Evolutionary conservation across 208 protist genomes (phyloP).

Genomic region (Porcisia hertigi): DNA sequence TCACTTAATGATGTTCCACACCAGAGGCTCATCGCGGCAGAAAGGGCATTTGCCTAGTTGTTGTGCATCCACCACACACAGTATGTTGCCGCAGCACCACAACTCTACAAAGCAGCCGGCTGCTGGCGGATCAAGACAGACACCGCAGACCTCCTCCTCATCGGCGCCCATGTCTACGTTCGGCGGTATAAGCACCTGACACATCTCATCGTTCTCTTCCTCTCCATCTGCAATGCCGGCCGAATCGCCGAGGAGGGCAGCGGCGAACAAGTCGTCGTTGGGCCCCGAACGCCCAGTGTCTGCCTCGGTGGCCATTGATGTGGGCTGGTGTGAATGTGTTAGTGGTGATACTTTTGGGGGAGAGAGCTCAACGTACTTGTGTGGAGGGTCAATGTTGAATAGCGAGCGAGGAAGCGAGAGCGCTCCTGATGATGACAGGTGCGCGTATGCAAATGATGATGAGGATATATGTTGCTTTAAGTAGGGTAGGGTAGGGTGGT

Average conservation of each 20-base stretch:
- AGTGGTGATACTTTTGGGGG: neutral
- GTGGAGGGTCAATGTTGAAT: neutral
- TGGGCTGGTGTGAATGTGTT: slow-evolving; percentile 7
- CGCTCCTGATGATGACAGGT: neutral
- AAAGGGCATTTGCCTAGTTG: slow-evolving; percentile 81
- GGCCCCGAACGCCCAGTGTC: slow-evolving; percentile 12
- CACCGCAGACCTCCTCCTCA: slow-evolving; percentile 80
- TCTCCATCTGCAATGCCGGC: slow-evolving; percentile 16
- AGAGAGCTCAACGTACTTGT: neutral
- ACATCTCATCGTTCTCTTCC: slow-evolving; percentile 31
- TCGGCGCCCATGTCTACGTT: slow-evolving; percentile 39
- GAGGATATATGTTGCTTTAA: no score
- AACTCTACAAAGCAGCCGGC: slow-evolving; percentile 65
- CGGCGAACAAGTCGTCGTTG: slow-evolving; percentile 21
- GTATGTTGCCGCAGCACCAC: slow-evolving; percentile 84
- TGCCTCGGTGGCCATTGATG: slow-evolving; percentile 26
- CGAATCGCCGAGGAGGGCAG: slow-evolving; percentile 27
- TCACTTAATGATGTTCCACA: slow-evolving; percentile 79
- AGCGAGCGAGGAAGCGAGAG: slow-evolving; percentile 1
- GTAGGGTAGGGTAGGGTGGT: neutral
- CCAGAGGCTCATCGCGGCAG: slow-evolving; percentile 76
- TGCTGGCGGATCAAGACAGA: slow-evolving; percentile 73
- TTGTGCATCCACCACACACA: slow-evolving; percentile 81
- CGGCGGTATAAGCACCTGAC: slow-evolving; percentile 32
- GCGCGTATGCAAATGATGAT: neutral